phyloP scores from a whole-genome alignment of 306 rosid species.

The Ziziphus jujuba region DNA sequence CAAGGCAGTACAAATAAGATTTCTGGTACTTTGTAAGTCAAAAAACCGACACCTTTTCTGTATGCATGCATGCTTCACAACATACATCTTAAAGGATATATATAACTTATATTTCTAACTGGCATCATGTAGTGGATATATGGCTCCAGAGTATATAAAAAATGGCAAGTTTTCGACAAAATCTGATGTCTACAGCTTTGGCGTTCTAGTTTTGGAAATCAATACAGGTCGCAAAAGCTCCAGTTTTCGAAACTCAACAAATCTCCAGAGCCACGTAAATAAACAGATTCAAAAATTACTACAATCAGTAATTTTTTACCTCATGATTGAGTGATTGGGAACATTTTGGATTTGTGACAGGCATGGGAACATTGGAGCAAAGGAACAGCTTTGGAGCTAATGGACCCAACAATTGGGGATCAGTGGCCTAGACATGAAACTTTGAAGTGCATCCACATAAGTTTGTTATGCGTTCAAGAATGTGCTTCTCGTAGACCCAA shows the following conservation, averaged over 20 bases:
- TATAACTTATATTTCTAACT: not conserved
- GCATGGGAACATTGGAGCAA: conserved; percentile 34
- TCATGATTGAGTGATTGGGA: too few species aligned
- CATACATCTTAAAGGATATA: not conserved
- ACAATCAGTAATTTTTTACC: too few species aligned
- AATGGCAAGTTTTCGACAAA: conserved; percentile 21
- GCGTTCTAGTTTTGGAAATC: conserved; percentile 28
- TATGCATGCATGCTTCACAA: not conserved
- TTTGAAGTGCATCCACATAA: conserved; percentile 32
- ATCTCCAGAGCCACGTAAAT: conserved; percentile 34
- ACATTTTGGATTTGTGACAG: conserved; percentile 14
- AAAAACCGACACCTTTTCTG: not conserved
- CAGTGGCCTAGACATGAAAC: conserved; percentile 31
- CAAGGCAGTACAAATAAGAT: conserved; percentile 36
- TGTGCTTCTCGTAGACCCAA: conserved; percentile 32
- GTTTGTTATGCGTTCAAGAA: conserved; percentile 36
- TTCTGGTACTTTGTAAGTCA: conserved; percentile 35
- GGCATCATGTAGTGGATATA: conserved; percentile 28
- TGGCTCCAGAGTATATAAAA: conserved; percentile 29
- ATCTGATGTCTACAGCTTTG: conserved; percentile 32
- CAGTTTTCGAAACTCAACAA: conserved; percentile 10
- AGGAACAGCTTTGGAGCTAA: conserved; percentile 24
- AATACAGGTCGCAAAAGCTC: conserved; percentile 25
- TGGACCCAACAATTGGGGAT: conserved; percentile 28
- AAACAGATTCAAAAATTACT: not conserved